Evolutionary conservation across 2,329 filamentous ascomycete genomes (phyloP), one percentile per base, ranked within the genome.

Genomic region (Dactylellina haptotyla): DNA sequence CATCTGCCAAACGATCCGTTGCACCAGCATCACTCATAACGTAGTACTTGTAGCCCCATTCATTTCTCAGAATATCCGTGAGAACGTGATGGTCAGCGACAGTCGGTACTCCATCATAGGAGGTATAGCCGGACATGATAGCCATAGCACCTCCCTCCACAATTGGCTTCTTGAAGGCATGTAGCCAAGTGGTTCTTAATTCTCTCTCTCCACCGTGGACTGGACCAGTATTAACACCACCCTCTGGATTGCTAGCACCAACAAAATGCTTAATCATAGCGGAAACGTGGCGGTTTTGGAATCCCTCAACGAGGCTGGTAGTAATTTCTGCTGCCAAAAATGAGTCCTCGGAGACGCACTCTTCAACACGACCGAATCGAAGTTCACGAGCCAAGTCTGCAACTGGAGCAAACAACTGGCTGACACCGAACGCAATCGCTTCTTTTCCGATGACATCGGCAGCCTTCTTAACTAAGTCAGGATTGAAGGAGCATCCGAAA

Each of bases 191-290:
- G 32, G 84, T 86, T 32, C 85, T 82, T 51, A 86, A 78, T 75
- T 87, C 85, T 69, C 85, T 80, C 76, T 87, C 84, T 16, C 85
- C 85, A 20, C 84, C 85, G 71, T 86, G 84, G 0, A 86, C 84
- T 3, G 85, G 85, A 0, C 84, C 88, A 6, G 87, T 88, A 79
- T 92, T 92, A 45, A 92, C 80, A 1, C 90, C 90, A 79, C 92
- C 89, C 77, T 92, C 90, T 0, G 89, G 89, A 0, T 83, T 83
- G 50, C 85, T 89, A 78, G 88, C 91, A 0, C 85, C 90, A 10
- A 87, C 88, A 79, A 89, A 92, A 79, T 93, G 90, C 82, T 92
- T 93, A 50, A 92, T 87, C 80, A 87, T 91, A 14, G 90, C 87
- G 23, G 87, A 87, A 3, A 92, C 89, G 45, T 88, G 87, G 32